Percentiles rank a stretch among this genome's conserved stretches.
Evolutionary conservation across 768 basidiomycete species (phyloP).

Genomic region (Agaricus subrufescens): DNA sequence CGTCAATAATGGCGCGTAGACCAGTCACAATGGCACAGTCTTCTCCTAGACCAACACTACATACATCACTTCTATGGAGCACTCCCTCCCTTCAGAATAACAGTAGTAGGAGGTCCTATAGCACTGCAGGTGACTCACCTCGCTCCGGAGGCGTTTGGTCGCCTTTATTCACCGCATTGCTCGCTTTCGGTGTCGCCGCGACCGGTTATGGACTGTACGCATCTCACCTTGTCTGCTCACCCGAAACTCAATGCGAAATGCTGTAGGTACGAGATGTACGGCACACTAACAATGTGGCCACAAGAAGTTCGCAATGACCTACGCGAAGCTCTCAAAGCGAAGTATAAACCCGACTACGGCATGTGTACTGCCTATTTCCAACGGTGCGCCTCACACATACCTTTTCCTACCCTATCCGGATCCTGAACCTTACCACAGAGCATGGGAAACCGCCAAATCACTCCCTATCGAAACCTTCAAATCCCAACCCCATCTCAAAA

Average conservation of each 20-base stretch:
- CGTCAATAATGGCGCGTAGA: background rate
- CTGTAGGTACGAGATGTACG: constrained; percentile 37
- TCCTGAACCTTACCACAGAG: background rate
- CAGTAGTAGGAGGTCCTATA: background rate
- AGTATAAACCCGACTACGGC: constrained; percentile 48
- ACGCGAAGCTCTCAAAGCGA: constrained; percentile 60
- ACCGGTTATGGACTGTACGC: constrained; percentile 32
- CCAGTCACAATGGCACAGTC: background rate
- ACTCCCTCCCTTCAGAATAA: background rate
- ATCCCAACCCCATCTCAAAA: constrained; percentile 55
- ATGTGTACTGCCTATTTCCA: constrained; percentile 48
- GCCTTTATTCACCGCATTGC: constrained; percentile 23
- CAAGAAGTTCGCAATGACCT: constrained; percentile 57
- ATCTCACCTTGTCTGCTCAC: background rate
- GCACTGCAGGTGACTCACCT: background rate
- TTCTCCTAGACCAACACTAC: background rate
- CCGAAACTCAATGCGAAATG: background rate
- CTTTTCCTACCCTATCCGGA: background rate
- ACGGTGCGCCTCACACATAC: constrained; percentile 34
- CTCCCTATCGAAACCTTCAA: constrained; percentile 35
- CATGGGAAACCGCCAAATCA: constrained; percentile 32
- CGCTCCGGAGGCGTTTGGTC: constrained; percentile 12
- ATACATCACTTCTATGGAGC: background rate
- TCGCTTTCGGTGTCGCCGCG: constrained; percentile 25
- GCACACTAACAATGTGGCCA: constrained; percentile 63